Percentiles rank a stretch among this genome's conserved stretches.
Conservation (phyloP, 2,329 filamentous ascomycete genomes). For the Graphilbum fragrans region DNA sequence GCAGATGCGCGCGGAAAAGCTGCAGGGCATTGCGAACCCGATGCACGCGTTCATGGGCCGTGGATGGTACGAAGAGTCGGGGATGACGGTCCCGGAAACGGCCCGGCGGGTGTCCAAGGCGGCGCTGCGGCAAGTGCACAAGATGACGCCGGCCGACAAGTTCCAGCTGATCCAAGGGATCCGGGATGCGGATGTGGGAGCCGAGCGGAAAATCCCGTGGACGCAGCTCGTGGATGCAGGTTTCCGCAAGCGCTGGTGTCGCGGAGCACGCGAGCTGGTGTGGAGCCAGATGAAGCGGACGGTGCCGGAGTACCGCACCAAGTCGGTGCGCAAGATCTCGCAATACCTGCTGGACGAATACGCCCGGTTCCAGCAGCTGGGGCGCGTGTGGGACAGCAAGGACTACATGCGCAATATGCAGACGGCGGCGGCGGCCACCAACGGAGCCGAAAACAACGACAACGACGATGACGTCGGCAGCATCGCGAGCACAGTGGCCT, state of each 20-base stretch:
- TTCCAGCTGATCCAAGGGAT: constrained; percentile 30
- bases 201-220: constrained; percentile 39
- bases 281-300: constrained; percentile 12
- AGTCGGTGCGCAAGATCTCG: constrained; percentile 8
- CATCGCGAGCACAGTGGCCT: not conserved
- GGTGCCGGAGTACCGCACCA: constrained; percentile 7
- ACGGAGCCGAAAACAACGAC: not conserved
- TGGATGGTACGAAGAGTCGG: constrained; percentile 1
- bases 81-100: constrained; percentile 21
- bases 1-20: constrained; percentile 4
- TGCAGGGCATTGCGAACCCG: constrained; percentile 2
- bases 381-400: constrained; percentile 5
- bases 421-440: not conserved
- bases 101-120: constrained; percentile 22
- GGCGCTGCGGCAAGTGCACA: constrained; percentile 27
- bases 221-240: constrained; percentile 17
- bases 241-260: constrained; percentile 8
- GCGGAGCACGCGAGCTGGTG: constrained; percentile 9
- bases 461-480: not conserved
- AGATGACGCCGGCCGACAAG: constrained; percentile 32
- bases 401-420: constrained; percentile 1
- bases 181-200: constrained; percentile 23
- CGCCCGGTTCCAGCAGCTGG: constrained; percentile 1
- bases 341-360: constrained; percentile 8
- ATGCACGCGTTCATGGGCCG: constrained; percentile 3